Evolutionary conservation across 2,329 filamentous ascomycete genomes (phyloP), one percentile per base, ranked within the genome.

Genomic region (Xylariomycetidae sp.): DNA sequence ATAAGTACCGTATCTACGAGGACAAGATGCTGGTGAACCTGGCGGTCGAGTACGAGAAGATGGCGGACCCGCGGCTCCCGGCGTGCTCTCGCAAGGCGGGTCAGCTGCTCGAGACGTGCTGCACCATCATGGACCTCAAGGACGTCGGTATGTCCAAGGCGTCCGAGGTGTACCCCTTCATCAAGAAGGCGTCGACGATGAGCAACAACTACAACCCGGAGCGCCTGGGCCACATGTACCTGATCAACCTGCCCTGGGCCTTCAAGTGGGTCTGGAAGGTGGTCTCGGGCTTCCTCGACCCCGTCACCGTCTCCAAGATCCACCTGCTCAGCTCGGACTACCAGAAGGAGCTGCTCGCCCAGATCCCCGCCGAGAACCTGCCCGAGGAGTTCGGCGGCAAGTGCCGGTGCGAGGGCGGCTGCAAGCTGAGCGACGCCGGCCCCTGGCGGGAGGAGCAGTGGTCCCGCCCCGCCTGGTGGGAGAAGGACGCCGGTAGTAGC

Each of bases 121-220:
- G 92, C 80, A 90, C 86, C 45, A 88, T 98, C 67, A 92, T 97
- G 83, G 92, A 98, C 65, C 76, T 96, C 62, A 95, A 95, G 72
- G 89, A 89, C 42, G 89, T 98, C 16, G 87, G 87, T 38, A 67
- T 97, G 50, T 74, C 72, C 59, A 92, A 85, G 65, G 81, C 87
- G 27, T 75, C 80, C 42, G 83, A 84, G 41, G 90, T 96, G 38
- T 95, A 94, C 70, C 75, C 79, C 34, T 97, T 96, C 69, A 77
- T 98, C 49, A 79, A 79, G 54, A 77, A 84, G 59, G 88, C 88
- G 28, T 92, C 88, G 20, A 81, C 70, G 60, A 86, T 98, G 66
- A 94, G 87, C 46, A 92, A 97, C 68, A 95, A 97, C 77, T 94
- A 97, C 79, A 98, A 98, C 69, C 92, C 92, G 6, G 92, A 98